Evolutionary conservation across 2,329 filamentous ascomycete genomes (phyloP), one percentile per base, ranked within the genome.

Genomic region (Xylaria sp.): DNA sequence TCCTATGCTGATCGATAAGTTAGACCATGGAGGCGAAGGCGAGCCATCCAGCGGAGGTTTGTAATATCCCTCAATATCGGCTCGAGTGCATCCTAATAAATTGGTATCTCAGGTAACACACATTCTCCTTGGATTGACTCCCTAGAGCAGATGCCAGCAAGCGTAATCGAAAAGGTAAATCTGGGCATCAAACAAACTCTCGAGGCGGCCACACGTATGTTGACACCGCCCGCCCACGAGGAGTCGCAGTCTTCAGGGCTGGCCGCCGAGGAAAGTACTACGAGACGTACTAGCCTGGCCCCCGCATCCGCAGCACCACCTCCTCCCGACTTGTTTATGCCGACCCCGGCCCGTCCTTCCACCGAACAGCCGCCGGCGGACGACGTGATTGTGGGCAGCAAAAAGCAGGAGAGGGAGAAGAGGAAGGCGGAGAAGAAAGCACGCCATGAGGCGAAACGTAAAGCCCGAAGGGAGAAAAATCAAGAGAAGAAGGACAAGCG

Each of bases 401-500:
- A 61, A 2, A 69, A 71, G 28, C 66, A 69, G 25, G 61, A 70
- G n/a, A 72, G 71, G 37, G 72, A 73, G 63, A 63, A 46, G 52
- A 72, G 55, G 55, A 67, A 52, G 15, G 68, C 74, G n/a, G 70
- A 69, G 13, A 71, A 71, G 57, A 72, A 71, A 56, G 70, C 62
- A 28, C 57, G 61, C 2, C 64, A 54, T 9, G 65, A 67, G 23
- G 66, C 71, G 20, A 66, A 63, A 54, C 74, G 71, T 39, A 71
- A 68, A 54, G 69, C 57, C 13, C 74, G 72, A 55, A 62, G 59
- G 20, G 62, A 70, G 32, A 70, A 73, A 63, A 74, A 65, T 37
- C 66, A 73, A 50, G 73, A 74, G 57, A 75, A 65, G 65, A 71
- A 67, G 44, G 48, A 65, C 20, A 64, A 66, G 46, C 70, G 72